Evolutionary conservation across 305 asterid species (phyloP).

Genomic region (Solanum aculeatissimum): DNA sequence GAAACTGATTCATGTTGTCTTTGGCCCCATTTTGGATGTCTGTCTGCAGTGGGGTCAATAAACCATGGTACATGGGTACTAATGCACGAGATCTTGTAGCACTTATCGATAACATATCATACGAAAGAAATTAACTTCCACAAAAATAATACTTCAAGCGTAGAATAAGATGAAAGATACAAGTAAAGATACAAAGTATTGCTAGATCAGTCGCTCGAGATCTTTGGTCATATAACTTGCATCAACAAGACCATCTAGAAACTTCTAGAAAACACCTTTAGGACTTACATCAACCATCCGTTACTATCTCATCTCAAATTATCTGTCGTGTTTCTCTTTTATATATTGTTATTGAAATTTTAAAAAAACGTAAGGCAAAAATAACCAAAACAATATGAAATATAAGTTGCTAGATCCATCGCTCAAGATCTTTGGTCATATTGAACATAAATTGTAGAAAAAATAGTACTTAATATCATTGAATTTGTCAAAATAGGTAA

Average conservation of each 20-base stretch:
- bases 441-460: background rate
- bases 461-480: background rate
- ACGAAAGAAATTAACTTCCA: background rate
- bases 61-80: background rate
- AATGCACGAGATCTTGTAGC: background rate
- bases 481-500: background rate
- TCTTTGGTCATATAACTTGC: constrained; percentile 6
- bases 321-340: too few species aligned
- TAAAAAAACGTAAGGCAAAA: too few species aligned
- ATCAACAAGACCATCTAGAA: constrained; percentile 31
- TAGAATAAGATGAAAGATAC: too few species aligned
- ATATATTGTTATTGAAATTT: too few species aligned
- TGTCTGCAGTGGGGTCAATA: background rate
- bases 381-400: too few species aligned
- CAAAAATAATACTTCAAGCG: too few species aligned
- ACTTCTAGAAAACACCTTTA: constrained; percentile 30
- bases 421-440: too few species aligned
- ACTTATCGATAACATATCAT: background rate
- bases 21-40: background rate
- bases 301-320: too few species aligned
- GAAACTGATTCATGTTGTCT: background rate
- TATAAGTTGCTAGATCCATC: too few species aligned
- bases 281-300: constrained; percentile 25
- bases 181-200: too few species aligned
- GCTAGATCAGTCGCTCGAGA: too few species aligned